A percentile compares a stretch with the other conserved stretches of the same genome.
These are phyloP conservation scores for Cryptococcus sp. DNA, from an alignment of 1,284 basidiomycete species.

Conservation along the genomic window DNA sequence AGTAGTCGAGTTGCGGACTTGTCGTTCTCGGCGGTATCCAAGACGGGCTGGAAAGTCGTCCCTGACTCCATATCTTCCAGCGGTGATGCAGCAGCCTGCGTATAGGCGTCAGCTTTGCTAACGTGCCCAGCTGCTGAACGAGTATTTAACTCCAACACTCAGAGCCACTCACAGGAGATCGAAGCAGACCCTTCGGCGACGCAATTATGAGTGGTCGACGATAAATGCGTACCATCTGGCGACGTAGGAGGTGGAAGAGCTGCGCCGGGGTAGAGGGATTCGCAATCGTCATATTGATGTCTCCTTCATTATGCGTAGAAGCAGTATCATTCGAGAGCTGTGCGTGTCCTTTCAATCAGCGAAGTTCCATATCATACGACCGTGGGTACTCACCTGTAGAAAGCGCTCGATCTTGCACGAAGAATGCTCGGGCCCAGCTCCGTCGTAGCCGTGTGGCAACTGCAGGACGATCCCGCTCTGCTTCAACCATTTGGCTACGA, in stretches of 20 bases:
- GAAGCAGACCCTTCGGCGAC: slow-evolving; percentile 76
- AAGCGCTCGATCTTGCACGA: slow-evolving; percentile 81
- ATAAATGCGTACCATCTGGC: slow-evolving; percentile 80
- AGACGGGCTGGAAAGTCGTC: slow-evolving; percentile 70
- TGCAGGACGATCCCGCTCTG: slow-evolving; percentile 86
- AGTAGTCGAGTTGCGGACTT: slow-evolving; percentile 42
- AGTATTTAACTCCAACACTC: neutral
- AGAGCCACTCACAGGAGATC: slow-evolving; percentile 65
- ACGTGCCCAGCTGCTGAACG: neutral
- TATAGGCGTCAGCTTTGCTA: neutral
- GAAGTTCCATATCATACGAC: neutral
- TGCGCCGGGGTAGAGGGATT: slow-evolving; percentile 86
- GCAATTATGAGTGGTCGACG: slow-evolving; percentile 81
- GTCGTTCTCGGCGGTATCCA: slow-evolving; percentile 59
- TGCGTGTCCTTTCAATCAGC: neutral
- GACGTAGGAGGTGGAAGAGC: slow-evolving; percentile 81
- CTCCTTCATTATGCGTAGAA: slow-evolving; percentile 62
- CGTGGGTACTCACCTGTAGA: slow-evolving; percentile 63
- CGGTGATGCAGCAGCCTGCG: slow-evolving; percentile 71
- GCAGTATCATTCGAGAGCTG: slow-evolving; percentile 32
- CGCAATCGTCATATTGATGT: slow-evolving; percentile 77
- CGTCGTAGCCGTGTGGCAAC: slow-evolving; percentile 82
- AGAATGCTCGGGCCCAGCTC: slow-evolving; percentile 88
- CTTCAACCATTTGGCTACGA: slow-evolving; percentile 84
- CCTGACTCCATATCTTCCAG: slow-evolving; percentile 67